These are phyloP conservation scores for Protomyces inundatus DNA, from an alignment of 1,139 yeast species.

Conservation along the genomic window DNA sequence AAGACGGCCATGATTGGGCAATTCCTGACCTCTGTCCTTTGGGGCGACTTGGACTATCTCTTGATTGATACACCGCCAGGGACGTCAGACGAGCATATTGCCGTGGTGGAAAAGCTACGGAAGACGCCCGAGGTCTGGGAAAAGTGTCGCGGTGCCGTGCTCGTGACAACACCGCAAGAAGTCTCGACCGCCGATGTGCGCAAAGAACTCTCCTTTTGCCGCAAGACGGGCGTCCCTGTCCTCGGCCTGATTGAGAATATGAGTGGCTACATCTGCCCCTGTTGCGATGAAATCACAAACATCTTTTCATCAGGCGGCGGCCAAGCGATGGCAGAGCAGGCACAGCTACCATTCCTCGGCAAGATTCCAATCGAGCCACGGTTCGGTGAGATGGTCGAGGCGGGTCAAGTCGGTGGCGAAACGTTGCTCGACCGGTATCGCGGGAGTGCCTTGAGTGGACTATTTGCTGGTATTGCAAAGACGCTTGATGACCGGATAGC, in stretches of 20 bases:
- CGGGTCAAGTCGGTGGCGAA: slow-evolving; percentile 5
- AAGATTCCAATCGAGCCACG: slow-evolving; percentile 88
- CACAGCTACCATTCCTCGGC: slow-evolving; percentile 67
- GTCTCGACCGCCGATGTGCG: slow-evolving; percentile 90
- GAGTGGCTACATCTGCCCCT: slow-evolving; percentile 95
- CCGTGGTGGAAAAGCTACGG: slow-evolving; percentile 80
- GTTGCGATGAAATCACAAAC: slow-evolving; percentile 79
- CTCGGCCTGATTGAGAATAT: slow-evolving; percentile 91
- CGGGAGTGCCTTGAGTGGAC: slow-evolving; percentile 1
- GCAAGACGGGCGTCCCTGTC: slow-evolving; percentile 71
- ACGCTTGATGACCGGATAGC: neutral
- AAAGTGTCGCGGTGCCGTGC: slow-evolving; percentile 60
- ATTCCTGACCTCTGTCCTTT: slow-evolving; percentile 79
- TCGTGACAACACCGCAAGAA: slow-evolving; percentile 94
- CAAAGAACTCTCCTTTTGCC: slow-evolving; percentile 88
- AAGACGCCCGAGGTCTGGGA: slow-evolving; percentile 5
- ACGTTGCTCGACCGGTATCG: slow-evolving; percentile 9
- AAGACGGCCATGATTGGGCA: slow-evolving; percentile 97
- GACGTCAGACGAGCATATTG: slow-evolving; percentile 95
- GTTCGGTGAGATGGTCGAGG: slow-evolving; percentile 48
- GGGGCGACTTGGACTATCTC: slow-evolving; percentile 80
- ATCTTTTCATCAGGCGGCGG: slow-evolving; percentile 97
- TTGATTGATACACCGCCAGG: slow-evolving; percentile 98
- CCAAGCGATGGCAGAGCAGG: slow-evolving; percentile 54
- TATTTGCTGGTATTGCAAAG: slow-evolving; percentile 7